Percentiles rank a stretch among this genome's conserved stretches.
Conservation (phyloP, 1,139 yeast genomes). For the Spencermartinsiella ligniputridi region DNA sequence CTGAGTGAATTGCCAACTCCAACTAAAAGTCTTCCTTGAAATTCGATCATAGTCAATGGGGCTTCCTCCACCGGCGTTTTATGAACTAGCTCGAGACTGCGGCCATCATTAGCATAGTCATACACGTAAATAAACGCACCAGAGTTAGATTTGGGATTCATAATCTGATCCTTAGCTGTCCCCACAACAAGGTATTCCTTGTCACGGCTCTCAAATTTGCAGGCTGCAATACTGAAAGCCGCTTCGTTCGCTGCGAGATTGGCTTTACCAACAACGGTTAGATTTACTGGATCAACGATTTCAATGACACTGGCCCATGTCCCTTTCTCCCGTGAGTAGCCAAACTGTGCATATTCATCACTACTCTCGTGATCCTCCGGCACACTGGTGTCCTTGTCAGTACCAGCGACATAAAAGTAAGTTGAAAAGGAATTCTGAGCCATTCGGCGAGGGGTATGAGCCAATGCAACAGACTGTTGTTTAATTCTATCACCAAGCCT, state of each 20-base stretch:
- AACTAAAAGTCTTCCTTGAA: constrained; percentile 59
- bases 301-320: constrained; percentile 58
- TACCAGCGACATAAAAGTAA: constrained; percentile 41
- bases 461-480: constrained; percentile 41
- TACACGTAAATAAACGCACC: constrained; percentile 44
- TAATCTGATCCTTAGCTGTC: constrained; percentile 38
- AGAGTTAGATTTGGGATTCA: constrained; percentile 34
- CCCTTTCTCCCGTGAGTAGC: neutral
- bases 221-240: constrained; percentile 37
- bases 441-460: constrained; percentile 53
- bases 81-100: constrained; percentile 50
- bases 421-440: constrained; percentile 27
- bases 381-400: constrained; percentile 35
- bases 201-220: constrained; percentile 34
- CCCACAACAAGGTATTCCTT: constrained; percentile 48
- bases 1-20: constrained; percentile 54
- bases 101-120: constrained; percentile 37
- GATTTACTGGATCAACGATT: constrained; percentile 40
- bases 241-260: constrained; percentile 44
- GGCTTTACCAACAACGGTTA: constrained; percentile 39
- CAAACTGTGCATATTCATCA: constrained; percentile 8
- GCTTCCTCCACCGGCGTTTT: constrained; percentile 52
- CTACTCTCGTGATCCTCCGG: neutral
- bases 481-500: constrained; percentile 46
- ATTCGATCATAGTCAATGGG: constrained; percentile 49